Base-by-base conservation (phyloP, 2,329 filamentous ascomycete species). In the Ophiocordyceps camponoti-floridani region DNA sequence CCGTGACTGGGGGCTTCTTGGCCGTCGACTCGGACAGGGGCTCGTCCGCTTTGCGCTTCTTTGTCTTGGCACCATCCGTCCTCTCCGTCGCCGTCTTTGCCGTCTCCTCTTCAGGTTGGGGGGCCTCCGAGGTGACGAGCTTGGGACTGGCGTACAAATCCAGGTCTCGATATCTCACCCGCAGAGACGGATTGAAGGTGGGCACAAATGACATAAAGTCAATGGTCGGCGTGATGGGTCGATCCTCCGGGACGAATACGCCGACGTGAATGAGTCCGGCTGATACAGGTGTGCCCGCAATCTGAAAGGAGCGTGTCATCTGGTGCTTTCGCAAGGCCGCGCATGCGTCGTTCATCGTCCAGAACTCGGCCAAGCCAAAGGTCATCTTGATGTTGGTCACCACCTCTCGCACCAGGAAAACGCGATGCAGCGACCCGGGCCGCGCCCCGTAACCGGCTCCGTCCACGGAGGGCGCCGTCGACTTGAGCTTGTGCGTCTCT, bases 311-410 rank as follows among this genome's bases (percentile, higher is more conserved):
- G 11, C 84, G 75, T 27, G 79, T 76, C 31, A 78, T 79, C 37
- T 76, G 75, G 52, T 82, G 81, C 51, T 85, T 84, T 19, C 72
- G 69, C 55, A 88, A 64, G 4, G 85, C 85, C 19, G 78, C 80
- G 57, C 79, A 72, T 2, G 85, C 83, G 58, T 91, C 84, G 57
- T 82, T 77, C 16, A 85, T 66, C 0, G 76, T 82, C 53, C 76
- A 79, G 56, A 88, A 93, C 58, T 93, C 85, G 1, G 79, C 85
- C 60, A 93, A 93, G 0, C 84, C 85, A 53, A 85, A 93, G 51
- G 79, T 75, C 70, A 83, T 84, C 44, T 80, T 85, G 48, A 84
- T 79, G 45, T 84, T 73, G 4, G 71, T 81, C 48, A 68, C 70
- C 41, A 78, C 72, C 55, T 89, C 82, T 45, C 85, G 75, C 53